Base-by-base conservation (phyloP, 306 rosid species). In the Dryas alaskensis region DNA sequence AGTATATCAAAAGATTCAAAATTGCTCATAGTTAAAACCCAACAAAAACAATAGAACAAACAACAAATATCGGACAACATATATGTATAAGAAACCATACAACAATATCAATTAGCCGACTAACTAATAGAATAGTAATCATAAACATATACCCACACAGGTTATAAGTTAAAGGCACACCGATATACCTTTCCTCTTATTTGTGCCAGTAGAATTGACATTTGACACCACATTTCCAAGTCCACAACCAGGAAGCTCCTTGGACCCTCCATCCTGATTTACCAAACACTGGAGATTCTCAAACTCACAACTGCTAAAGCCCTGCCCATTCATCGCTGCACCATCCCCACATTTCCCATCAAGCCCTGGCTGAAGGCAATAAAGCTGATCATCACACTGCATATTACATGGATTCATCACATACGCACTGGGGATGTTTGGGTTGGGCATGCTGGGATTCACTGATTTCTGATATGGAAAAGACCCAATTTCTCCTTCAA, bases 401-500 rank as follows among this genome's bases (percentile, higher is more conserved):
- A 92, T 46, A 72, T 90, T 90, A 72, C 99, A 95, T 8, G 98
- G 97, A 74, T 95, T 95, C 84, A 95, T 67, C 70, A 85, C 80
- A 78, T 83, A 87, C 9, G 97, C 83, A 64, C 85, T 72, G 1
- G 87, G 80, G 60, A 81, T 11, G 79, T 68, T 86, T 1, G 72
- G 67, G n/a, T 58, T 46, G 0, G 86, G 67, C 5, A 83, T 16
- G 81, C 67, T 86, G 2, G 81, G 76, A 89, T 71, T 81, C 42
- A 65, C 76, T 4, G 92, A 45, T 78, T 89, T 95, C 80, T 89
- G 98, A 84, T 95, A 95, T 0, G 99, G 99, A 67, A 92, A 95
- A 0, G 89, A 64, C 16, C 99, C 99, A 73, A 95, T 92, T 69
- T 95, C 99, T 46, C 99, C 99, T 82, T 95, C 98, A 67, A 95